Base-by-base conservation (phyloP, 1,284 basidiomycete species). In the Malassezia restricta region DNA sequence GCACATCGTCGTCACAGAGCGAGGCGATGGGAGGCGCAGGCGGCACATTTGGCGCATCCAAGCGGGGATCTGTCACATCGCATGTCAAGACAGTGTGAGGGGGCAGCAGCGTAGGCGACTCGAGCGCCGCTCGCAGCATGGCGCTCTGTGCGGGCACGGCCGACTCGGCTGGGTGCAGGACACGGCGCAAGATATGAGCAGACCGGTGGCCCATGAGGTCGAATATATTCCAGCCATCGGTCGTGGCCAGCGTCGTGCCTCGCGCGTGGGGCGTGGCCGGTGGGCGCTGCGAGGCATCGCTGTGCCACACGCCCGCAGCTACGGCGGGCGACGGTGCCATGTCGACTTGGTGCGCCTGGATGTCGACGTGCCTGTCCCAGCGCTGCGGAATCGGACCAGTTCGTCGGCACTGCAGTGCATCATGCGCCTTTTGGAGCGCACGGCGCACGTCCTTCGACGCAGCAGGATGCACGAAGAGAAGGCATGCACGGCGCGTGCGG, bases 171-270 rank as follows among this genome's bases (percentile, higher is more conserved):
- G 29, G 40, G 5, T 28, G 46, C 38, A 73, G 57, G 24, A 73
- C 63, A 27, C 57, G 55, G 12, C 52, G 57, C 15, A 73, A 37
- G 17, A 68, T 35, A 1, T 54, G 17, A 8, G 51, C 57, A 14
- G 64, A 57, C 3, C 53, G 51, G 20, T 62, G 60, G 0, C 69
- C 69, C 9, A 59, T 30, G 0, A 73, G 48, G 40, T 71, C 64
- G 48, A 71, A 73, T 8, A 63, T 49, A 43, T 70, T 71, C 53
- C 53, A 70, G 6, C 66, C 70, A 15, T 64, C 43, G 8, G 8
- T 4, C 8, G 7, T n/a, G 5, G 33, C 33, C 20, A 24, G n/a
- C 12, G 33, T 12, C 17, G 15, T 20, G 9, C 30, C 32, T 6
- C 39, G n/a, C 6, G 30, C 14, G n/a, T 29, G 29, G 11, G 40